Evolutionary conservation across 169 alveolate species (phyloP).

Genomic region (Fabrea salina): DNA sequence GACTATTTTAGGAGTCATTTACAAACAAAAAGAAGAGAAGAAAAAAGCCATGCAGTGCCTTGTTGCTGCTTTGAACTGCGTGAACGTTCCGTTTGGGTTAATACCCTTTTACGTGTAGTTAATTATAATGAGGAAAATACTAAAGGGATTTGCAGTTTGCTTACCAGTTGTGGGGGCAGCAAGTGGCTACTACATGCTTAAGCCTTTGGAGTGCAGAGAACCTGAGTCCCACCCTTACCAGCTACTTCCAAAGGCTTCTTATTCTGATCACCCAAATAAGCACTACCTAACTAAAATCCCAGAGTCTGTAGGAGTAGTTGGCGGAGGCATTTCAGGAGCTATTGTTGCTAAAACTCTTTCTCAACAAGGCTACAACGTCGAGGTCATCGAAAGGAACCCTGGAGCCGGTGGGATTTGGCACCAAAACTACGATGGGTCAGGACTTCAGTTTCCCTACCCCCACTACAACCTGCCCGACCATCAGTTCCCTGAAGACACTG

Average conservation of each 20-base stretch:
- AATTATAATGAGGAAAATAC: no score
- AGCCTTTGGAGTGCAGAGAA: no score
- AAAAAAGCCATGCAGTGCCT: not conserved
- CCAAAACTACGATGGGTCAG: conserved; percentile 34
- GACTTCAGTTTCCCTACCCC: not conserved
- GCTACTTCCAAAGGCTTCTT: conserved; percentile 25
- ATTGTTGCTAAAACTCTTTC: conserved; percentile 15
- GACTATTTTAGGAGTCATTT: not conserved
- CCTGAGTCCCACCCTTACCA: no score
- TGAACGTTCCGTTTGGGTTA: not conserved
- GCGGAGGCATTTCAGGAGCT: conserved; percentile 26
- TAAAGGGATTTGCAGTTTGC: no score
- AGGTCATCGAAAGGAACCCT: conserved; percentile 24
- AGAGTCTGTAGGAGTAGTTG: not conserved
- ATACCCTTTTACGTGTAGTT: not conserved
- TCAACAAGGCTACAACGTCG: conserved; percentile 31
- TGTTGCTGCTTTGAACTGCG: not conserved
- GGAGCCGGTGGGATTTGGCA: conserved; percentile 22
- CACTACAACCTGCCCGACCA: conserved; percentile 25
- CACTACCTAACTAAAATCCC: conserved; percentile 18
- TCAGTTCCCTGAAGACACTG: not conserved
- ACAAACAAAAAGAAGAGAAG: not conserved
- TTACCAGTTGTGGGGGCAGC: no score
- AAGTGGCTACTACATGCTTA: no score
- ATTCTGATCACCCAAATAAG: conserved; percentile 26